Base-by-base conservation (phyloP, 192 early-diverging fungal genomes). In the Coemansia sp. region DNA sequence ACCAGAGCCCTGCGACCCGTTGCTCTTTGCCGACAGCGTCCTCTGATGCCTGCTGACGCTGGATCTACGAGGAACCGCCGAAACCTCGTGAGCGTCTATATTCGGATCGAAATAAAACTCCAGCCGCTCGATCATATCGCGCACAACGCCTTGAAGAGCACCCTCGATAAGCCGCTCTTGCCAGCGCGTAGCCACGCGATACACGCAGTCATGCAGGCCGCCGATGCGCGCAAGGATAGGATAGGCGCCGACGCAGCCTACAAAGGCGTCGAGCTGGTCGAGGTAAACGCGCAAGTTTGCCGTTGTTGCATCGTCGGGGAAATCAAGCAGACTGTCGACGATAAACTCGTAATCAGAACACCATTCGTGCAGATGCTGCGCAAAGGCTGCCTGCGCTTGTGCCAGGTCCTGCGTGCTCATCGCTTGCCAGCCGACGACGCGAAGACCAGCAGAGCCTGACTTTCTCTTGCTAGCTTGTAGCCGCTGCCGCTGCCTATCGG, bases 21-120 rank as follows among this genome's bases (percentile, higher is more conserved):
- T 60, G 51, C 75, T 78, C 6, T 55, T 57, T 2, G 60, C 53
- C 20, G 75, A 78, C 7, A 60, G 13, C 14, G 72, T 72, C 55
- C 75, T 61, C 56, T 64, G 70, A 23, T 78, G 75, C 3, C 75
- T 64, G 30, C 74, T 67, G 39, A 58, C 58, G 23, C 75, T 64
- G 0, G 70, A 66, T 7, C 61, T 42, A 13, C 71, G 60, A 19
- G 47, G 60, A 39, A 28, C 45, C 39, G 23, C 19, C 22, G 29
- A 23, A 4, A 27, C 20, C n/a, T 69, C 68, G 1, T 29, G 25
- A 25, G 32, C 28, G 29, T 72, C 69, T 23, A 72, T 58, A 4
- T 51, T 24, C 10, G 75, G 75, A 30, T 78, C 75, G 57, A 78
- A 78, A 30, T 78, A 78, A 55, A 71, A 78, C 59, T 78, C 75